Evolutionary conservation across 305 asterid species (phyloP).

Genomic region (Solanum chacoense): DNA sequence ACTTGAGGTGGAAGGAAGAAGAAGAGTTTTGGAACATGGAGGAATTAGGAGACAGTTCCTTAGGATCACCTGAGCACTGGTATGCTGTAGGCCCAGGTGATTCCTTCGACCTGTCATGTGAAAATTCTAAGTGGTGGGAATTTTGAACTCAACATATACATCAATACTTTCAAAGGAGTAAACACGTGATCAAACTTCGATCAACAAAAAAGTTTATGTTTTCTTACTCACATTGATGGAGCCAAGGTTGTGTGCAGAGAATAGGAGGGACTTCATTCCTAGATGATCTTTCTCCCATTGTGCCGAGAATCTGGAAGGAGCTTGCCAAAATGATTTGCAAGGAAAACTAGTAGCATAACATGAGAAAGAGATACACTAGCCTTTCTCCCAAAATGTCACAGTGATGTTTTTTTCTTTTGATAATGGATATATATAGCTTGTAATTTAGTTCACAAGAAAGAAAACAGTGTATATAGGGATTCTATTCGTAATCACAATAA

Average conservation of each 20-base stretch:
- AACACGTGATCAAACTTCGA: neutral
- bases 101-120: constrained; percentile 30
- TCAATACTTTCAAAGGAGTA: neutral
- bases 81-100: constrained; percentile 21
- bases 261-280: neutral
- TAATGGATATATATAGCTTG: neutral
- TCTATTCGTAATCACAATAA: neutral
- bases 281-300: neutral
- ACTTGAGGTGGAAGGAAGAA: constrained; percentile 10
- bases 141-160: constrained; percentile 1
- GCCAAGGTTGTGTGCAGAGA: neutral
- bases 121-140: constrained; percentile 62
- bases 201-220: neutral
- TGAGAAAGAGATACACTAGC: neutral
- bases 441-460: neutral
- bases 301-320: neutral
- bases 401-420: neutral
- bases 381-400: neutral
- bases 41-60: constrained; percentile 23
- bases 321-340: neutral
- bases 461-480: neutral
- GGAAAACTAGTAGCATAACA: neutral
- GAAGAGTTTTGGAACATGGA: constrained; percentile 21
- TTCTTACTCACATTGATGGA: neutral
- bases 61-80: constrained; percentile 37